Conservation (phyloP, 257 asterid genomes). For the Fraxinus pennsylvanica region DNA sequence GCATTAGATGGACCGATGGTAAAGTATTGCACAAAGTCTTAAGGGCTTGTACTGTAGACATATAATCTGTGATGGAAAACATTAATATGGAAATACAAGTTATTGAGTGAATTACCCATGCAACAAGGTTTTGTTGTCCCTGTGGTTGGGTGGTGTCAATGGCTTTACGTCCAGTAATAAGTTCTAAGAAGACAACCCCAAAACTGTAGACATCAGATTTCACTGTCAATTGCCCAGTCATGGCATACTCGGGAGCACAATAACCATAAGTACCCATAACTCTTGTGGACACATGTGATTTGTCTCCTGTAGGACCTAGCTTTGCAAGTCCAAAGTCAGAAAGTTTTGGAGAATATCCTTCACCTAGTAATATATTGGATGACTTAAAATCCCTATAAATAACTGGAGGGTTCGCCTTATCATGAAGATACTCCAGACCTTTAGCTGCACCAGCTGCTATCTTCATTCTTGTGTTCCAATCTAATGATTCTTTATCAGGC, state of each 20-base stretch:
- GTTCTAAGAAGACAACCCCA: constrained; percentile 60
- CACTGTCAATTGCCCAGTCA: constrained; percentile 62
- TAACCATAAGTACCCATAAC: constrained; percentile 69
- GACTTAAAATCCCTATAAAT: constrained; percentile 61
- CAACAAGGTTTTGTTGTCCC: constrained; percentile 55
- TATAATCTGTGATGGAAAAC: neutral
- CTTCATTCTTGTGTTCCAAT: constrained; percentile 62
- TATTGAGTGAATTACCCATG: constrained; percentile 36
- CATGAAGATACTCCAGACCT: constrained; percentile 63
- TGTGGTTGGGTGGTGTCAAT: constrained; percentile 51
- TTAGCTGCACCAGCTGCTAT: constrained; percentile 67
- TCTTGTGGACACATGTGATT: constrained; percentile 61
- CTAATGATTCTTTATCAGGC: constrained; percentile 52
- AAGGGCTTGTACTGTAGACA: neutral
- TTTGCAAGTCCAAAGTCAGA: constrained; percentile 62
- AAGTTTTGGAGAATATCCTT: constrained; percentile 51
- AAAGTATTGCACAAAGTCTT: neutral
- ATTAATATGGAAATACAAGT: neutral
- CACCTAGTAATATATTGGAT: constrained; percentile 56
- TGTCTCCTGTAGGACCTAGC: constrained; percentile 67
- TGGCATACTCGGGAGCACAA: constrained; percentile 66
- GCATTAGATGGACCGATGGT: constrained; percentile 16
- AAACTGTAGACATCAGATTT: constrained; percentile 64
- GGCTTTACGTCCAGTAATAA: constrained; percentile 61
- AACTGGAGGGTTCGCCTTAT: constrained; percentile 61